Base-by-base conservation (phyloP, 2,329 filamentous ascomycete species). In the Coniosporium tulheliwenetii region DNA sequence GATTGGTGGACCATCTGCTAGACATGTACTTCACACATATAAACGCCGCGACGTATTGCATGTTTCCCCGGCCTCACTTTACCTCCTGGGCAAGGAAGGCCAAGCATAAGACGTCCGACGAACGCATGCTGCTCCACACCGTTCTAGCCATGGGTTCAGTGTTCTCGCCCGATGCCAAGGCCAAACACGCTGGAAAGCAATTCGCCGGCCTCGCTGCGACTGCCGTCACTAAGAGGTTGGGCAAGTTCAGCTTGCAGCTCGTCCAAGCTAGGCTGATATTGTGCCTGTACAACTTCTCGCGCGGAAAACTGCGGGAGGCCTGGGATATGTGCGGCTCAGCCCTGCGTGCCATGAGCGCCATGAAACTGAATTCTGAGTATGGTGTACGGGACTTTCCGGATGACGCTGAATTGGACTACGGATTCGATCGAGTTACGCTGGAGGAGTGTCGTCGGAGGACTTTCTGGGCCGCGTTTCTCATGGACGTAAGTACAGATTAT, bases 401-500 rank as follows among this genome's bases (percentile, higher is more conserved):
- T 39, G 59, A 59, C 10, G 51, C 58, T n/a, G 50, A 52, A 0
- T 70, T 66, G 40, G 73, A 75, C 4, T 77, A 75, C 50, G 72
- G 67, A 14, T 64, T 82, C 46, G 72, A 69, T 48, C 67, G 65
- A 43, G 58, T 59, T 39, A 73, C 71, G 29, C 71, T 78, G 48
- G 69, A 71, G 16, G 81, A 86, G 57, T 79, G 77, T 49, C 70
- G 75, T 44, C 69, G 80, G 46, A 68, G 81, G 42, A 84, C 79
- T 0, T 79, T 84, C 51, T 86, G 80, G 80, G 73, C 76, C 26
- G 70, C 75, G 39, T 82, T 79, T 48, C 61, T 84, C 48, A 69
- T 82, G 55, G 81, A 85, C 58, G 68, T 71, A 57, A 63, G 67
- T 61, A 47, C 19, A 26, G 19, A 26, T 4, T 26, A 26, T 26